phyloP scores from a whole-genome alignment of 208 protist genomes.

The Lotmaria passim region DNA sequence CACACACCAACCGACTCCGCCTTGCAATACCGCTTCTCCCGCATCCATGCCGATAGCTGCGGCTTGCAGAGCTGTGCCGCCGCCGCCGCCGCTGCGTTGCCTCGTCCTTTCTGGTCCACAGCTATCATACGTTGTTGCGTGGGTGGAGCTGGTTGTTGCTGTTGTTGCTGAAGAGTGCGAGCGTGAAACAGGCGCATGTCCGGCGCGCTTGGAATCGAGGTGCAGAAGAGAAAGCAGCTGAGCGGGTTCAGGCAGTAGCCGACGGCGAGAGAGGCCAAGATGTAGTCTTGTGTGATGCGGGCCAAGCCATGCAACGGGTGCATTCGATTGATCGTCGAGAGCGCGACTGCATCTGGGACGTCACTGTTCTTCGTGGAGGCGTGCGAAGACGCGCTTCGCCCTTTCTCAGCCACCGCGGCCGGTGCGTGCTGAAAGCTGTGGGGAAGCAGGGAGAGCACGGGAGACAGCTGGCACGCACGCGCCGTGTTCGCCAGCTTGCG shows the following conservation, averaged over 20 bases:
- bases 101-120: background rate
- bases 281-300: constrained; percentile 48
- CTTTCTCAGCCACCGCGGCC: background rate
- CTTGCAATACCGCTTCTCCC: constrained; percentile 60
- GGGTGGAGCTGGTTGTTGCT: no score
- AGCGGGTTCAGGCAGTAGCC: constrained; percentile 42
- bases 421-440: constrained; percentile 40
- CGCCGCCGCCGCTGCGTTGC: background rate
- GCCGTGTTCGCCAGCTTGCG: constrained; percentile 15
- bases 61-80: constrained; percentile 8
- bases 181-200: constrained; percentile 39
- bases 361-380: no score
- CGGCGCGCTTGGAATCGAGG: constrained; percentile 45
- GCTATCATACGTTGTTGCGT: background rate
- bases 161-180: background rate
- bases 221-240: constrained; percentile 70
- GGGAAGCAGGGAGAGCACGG: constrained; percentile 32
- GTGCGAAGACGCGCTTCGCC: background rate
- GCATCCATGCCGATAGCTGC: constrained; percentile 49
- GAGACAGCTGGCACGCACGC: constrained; percentile 30
- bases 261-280: constrained; percentile 60
- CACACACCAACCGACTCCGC: constrained; percentile 51
- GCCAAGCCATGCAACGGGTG: constrained; percentile 27
- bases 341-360: background rate
- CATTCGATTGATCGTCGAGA: background rate